phyloP scores from a whole-genome alignment of 805 yeast species.

The Zygosaccharomyces siamensis region DNA sequence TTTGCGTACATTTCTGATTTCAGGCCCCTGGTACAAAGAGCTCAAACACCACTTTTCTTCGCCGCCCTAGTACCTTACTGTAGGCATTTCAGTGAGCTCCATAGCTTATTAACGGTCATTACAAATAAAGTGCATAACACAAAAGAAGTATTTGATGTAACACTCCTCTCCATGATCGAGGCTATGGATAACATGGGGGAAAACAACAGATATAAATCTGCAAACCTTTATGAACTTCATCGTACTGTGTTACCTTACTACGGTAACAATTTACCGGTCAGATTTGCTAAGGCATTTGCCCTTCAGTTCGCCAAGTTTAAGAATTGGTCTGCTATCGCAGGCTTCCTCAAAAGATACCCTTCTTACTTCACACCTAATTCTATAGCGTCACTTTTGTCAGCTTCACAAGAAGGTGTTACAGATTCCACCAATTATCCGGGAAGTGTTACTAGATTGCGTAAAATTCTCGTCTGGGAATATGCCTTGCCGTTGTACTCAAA shows the following conservation, averaged over 20 bases:
- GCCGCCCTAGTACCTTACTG: conserved; percentile 20
- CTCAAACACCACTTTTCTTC: conserved; percentile 12
- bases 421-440: conserved; percentile 7
- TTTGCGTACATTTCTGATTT: conserved; percentile 23
- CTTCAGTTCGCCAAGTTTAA: conserved; percentile 12
- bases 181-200: conserved; percentile 6
- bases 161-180: conserved; percentile 12
- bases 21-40: conserved; percentile 17
- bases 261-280: conserved; percentile 9
- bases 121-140: conserved; percentile 7
- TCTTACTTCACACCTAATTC: conserved; percentile 5
- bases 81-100: conserved; percentile 22
- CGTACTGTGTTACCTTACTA: conserved; percentile 11
- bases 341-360: conserved; percentile 5
- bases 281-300: conserved; percentile 9
- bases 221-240: conserved; percentile 15
- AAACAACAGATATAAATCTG: conserved; percentile 13
- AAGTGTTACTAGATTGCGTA: conserved; percentile 2
- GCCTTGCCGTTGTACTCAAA: conserved; percentile 10
- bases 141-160: conserved; percentile 13
- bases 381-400: conserved; percentile 7
- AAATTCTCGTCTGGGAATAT: conserved; percentile 6
- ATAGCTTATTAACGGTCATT: conserved; percentile 15
- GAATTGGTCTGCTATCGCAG: conserved; percentile 16
- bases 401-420: background rate